Base-by-base conservation (phyloP, 2,329 filamentous ascomycete genomes). In the Chaetoscypha palmicola region DNA sequence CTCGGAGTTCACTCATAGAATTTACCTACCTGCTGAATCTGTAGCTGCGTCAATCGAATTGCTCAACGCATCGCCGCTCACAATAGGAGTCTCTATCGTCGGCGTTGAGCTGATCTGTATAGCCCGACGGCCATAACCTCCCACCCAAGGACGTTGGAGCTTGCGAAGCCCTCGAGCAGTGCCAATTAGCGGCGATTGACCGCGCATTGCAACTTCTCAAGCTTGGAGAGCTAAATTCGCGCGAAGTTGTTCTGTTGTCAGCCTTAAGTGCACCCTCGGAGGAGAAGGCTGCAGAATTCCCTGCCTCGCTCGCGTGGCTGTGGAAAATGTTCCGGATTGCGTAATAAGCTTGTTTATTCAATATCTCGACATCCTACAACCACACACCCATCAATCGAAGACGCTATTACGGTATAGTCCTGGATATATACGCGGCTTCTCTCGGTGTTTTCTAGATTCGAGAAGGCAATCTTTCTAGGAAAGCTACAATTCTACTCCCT, bases 71-170 rank as follows among this genome's bases (percentile, higher is more conserved):
- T 81, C 77, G 51, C 68, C 66, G 46, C 66, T 66, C 34, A 68
- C 61, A 40, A 63, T 65, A 41, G 75, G 69, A 38, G 72, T 68
- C 50, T 78, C 73, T 26, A 72, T 76, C 44, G 73, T 76, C 24
- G 79, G 76, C 43, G 75, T 68, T 40, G 78, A 69, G 61, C 73
- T 78, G 67, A 83, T 79, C 59, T 81, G 78, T 37, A 83, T 77
- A 40, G 67, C 61, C 59, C 79, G 69, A 63, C 76, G 79, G 47
- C 51, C 57, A 33, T 44, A 35, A 20, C 39, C 16, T 10, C 38
- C 48, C 38, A 30, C 36, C 35, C 41, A 42, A 31, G 49, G 41
- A 26, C 42, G 26, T 23, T 34, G 55, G 45, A 58, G 47, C 48
- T 55, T 56, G 32, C 54, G 53, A 47, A 57, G 47, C 42, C 50